phyloP scores from a whole-genome alignment of 164 flowering plant species.

The Annona cherimola region DNA sequence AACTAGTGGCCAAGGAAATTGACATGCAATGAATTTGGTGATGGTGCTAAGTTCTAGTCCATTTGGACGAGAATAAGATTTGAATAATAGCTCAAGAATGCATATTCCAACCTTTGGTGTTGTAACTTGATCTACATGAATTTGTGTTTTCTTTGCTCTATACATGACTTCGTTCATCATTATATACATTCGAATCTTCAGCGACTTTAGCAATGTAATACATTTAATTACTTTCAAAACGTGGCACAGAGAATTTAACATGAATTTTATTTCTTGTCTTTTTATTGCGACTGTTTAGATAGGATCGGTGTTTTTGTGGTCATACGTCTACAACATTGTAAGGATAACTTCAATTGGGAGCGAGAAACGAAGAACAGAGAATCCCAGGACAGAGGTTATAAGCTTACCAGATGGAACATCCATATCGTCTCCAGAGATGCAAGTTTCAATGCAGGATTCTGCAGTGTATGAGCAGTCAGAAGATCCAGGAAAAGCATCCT shows the following conservation, averaged over 20 bases:
- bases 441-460: conserved; percentile 20
- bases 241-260: not conserved
- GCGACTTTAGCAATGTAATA: no score
- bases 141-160: no score
- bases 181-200: no score
- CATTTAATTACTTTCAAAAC: not conserved
- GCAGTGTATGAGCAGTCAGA: conserved; percentile 10
- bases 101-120: no score
- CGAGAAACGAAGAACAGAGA: conserved; percentile 11
- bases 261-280: not conserved
- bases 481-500: not conserved
- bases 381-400: not conserved
- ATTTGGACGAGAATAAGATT: no score
- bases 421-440: conserved; percentile 12
- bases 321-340: conserved; percentile 56
- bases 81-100: no score
- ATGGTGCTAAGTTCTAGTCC: no score
- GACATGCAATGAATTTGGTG: no score
- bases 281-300: conserved; percentile 30
- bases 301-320: conserved; percentile 67
- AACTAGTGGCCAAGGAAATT: no score
- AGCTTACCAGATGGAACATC: conserved; percentile 20
- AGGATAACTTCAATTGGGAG: conserved; percentile 31
- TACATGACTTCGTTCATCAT: no score
- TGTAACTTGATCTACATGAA: no score